Evolutionary conservation across 208 protist species (phyloP).

Genomic region (Crithidia expoeki): DNA sequence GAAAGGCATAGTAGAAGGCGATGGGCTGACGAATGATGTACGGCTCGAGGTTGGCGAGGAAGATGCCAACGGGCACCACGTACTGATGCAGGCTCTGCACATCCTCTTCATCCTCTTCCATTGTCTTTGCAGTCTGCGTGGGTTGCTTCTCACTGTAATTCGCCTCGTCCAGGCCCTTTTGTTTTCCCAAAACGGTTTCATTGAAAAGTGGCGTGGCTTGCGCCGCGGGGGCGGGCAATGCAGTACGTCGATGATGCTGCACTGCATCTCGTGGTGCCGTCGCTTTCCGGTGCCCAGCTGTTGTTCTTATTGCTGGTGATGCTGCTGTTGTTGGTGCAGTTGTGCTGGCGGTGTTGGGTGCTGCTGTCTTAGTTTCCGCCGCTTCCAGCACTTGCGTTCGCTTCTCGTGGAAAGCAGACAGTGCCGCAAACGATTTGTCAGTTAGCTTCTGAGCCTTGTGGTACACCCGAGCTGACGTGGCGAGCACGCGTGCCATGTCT

Average conservation of each 20-base stretch:
- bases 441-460: slow-evolving; percentile 26
- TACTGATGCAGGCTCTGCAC: slow-evolving; percentile 13
- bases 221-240: background rate
- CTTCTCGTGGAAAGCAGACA: slow-evolving; percentile 12
- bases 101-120: slow-evolving; percentile 7
- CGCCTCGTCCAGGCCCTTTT: background rate
- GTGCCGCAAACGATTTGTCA: slow-evolving; percentile 20
- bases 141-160: no score
- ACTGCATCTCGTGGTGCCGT: background rate
- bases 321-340: background rate
- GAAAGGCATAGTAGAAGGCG: slow-evolving; percentile 33
- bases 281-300: background rate
- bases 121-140: background rate
- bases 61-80: slow-evolving; percentile 37
- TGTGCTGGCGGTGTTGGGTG: background rate
- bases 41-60: slow-evolving; percentile 37
- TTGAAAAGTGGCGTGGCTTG: background rate
- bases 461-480: slow-evolving; percentile 22
- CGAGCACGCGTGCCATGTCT: slow-evolving; percentile 35
- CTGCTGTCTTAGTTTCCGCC: background rate
- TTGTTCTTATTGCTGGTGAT: background rate
- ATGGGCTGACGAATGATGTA: slow-evolving; percentile 28
- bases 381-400: background rate
- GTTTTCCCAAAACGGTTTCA: background rate
- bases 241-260: background rate